phyloP scores from a whole-genome alignment of 208 protist genomes.

The Trypanosoma platydactyli region DNA sequence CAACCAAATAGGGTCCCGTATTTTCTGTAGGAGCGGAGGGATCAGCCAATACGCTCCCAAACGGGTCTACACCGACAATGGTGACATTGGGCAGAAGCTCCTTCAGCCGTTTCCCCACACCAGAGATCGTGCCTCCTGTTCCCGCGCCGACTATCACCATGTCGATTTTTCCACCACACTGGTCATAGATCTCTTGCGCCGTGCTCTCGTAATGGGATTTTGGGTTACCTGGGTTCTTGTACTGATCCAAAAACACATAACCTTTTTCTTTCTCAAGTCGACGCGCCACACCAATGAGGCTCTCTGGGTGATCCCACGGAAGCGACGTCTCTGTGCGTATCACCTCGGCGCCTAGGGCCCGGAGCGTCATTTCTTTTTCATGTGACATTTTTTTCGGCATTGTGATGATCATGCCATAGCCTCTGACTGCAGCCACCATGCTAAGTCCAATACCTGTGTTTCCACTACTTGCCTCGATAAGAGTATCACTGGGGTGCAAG shows the following conservation, averaged over 20 bases:
- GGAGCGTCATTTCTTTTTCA: conserved; percentile 94
- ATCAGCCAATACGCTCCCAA: conserved; percentile 95
- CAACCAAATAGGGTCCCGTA: conserved; percentile 87
- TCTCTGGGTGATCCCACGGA: conserved; percentile 94
- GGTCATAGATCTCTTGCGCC: conserved; percentile 94
- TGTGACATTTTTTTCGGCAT: conserved; percentile 98
- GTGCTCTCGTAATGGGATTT: conserved; percentile 95
- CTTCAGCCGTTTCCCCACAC: conserved; percentile 89
- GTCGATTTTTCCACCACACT: conserved; percentile 95
- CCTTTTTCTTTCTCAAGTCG: conserved; percentile 93
- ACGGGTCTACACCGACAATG: conserved; percentile 96
- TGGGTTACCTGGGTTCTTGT: conserved; percentile 95
- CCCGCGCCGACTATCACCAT: conserved; percentile 94
- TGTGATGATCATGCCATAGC: conserved; percentile 97
- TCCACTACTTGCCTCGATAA: conserved; percentile 98
- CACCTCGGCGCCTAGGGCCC: conserved; percentile 94
- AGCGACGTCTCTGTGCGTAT: conserved; percentile 96
- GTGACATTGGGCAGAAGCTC: conserved; percentile 72
- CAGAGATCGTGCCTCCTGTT: conserved; percentile 97
- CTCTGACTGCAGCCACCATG: conserved; percentile 92
- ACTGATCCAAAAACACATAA: conserved; percentile 96
- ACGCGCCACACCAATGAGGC: conserved; percentile 94
- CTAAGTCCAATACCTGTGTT: conserved; percentile 96
- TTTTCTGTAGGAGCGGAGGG: conserved; percentile 59
- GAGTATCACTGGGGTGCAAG: conserved; percentile 92